phyloP scores from a whole-genome alignment of 352 stramenopile species.

The Globisporangium spinosum region DNA sequence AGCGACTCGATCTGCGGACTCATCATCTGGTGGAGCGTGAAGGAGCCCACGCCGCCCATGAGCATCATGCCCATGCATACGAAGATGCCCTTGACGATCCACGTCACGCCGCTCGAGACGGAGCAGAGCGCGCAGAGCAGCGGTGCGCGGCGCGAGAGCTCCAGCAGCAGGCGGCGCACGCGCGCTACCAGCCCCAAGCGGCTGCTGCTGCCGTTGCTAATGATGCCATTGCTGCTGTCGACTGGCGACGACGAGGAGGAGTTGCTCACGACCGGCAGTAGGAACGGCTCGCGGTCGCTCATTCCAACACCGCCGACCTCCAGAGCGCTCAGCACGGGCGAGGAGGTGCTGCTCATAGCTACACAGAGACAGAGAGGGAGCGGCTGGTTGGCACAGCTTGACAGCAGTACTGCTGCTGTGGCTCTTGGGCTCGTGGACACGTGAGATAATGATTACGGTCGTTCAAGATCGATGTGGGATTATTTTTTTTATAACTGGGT shows the following conservation, averaged over 20 bases:
- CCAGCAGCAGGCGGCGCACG: slow-evolving; percentile 11
- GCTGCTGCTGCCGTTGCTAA: neutral
- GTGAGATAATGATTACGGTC: neutral
- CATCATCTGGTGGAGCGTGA: slow-evolving; percentile 74
- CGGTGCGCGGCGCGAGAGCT: slow-evolving; percentile 5
- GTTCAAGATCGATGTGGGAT: neutral
- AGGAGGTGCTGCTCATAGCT: slow-evolving; percentile 6
- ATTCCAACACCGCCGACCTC: neutral
- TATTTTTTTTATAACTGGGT: too few species aligned
- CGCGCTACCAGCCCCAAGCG: slow-evolving; percentile 1
- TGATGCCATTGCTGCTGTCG: neutral
- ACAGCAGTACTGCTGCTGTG: neutral
- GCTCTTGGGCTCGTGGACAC: neutral
- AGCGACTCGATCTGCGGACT: slow-evolving; percentile 72
- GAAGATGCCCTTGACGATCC: slow-evolving; percentile 40
- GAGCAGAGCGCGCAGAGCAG: slow-evolving; percentile 18
- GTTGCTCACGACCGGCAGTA: slow-evolving; percentile 1
- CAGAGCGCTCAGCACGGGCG: neutral
- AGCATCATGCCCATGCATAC: slow-evolving; percentile 54
- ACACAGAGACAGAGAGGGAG: neutral
- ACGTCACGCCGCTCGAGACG: slow-evolving; percentile 24
- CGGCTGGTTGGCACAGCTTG: neutral
- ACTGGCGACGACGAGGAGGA: neutral
- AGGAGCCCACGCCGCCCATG: slow-evolving; percentile 54
- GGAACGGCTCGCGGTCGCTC: slow-evolving; percentile 9